These are phyloP conservation scores for Globisporangium canariense DNA, from an alignment of 352 stramenopile species.

Conservation along the genomic window DNA sequence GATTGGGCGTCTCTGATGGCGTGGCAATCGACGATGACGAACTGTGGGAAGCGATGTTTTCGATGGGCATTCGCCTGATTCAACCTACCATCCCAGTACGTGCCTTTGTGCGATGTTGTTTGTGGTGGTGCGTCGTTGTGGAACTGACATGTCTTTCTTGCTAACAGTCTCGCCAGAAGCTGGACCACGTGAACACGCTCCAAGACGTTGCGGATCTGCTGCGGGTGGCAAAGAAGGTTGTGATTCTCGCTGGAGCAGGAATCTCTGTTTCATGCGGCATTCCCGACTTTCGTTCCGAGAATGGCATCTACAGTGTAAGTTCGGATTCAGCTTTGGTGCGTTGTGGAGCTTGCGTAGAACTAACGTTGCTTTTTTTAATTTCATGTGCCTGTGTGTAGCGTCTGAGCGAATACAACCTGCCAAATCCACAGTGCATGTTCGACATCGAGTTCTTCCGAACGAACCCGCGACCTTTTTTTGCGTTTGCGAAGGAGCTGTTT, in stretches of 20 bases:
- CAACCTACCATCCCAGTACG: conserved; percentile 56
- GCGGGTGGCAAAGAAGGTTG: conserved; percentile 81
- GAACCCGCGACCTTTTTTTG: conserved; percentile 97
- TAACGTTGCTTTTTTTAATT: background rate
- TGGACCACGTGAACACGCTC: conserved; percentile 56
- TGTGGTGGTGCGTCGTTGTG: background rate
- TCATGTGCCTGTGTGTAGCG: conserved; percentile 28
- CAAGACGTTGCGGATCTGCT: conserved; percentile 77
- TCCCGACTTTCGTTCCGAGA: conserved; percentile 97
- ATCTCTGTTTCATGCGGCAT: conserved; percentile 97
- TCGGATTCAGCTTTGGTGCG: background rate
- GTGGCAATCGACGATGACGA: conserved; percentile 77
- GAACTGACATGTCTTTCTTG: background rate
- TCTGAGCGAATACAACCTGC: conserved; percentile 76
- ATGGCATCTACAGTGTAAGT: conserved; percentile 89
- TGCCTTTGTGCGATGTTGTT: conserved; percentile 1
- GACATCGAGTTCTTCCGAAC: conserved; percentile 97
- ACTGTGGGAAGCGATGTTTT: conserved; percentile 82
- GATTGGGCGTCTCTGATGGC: conserved; percentile 73
- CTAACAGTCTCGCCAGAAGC: conserved; percentile 41
- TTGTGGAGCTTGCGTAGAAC: background rate
- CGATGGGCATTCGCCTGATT: conserved; percentile 81
- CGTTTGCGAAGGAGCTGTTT: conserved; percentile 91
- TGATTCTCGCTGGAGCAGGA: conserved; percentile 93
- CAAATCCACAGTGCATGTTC: conserved; percentile 87